phyloP scores from a whole-genome alignment of 2,329 filamentous ascomycete species.

The Aspergillus pseudoglaucus region DNA sequence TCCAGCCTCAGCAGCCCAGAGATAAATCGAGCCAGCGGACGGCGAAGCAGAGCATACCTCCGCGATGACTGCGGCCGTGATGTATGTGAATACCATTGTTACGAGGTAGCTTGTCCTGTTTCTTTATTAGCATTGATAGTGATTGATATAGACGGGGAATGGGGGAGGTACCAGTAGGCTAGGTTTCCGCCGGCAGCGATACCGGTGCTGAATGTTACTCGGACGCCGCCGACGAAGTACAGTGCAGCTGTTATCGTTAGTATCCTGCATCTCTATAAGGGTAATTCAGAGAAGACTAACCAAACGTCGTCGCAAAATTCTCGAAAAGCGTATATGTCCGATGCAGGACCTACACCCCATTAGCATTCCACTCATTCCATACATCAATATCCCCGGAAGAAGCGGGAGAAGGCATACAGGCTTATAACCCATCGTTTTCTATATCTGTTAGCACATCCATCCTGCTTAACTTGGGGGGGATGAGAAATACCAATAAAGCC shows the following conservation, averaged over 20 bases:
- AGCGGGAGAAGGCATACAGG: conserved; percentile 35
- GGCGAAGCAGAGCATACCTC: conserved; percentile 56
- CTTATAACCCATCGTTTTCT: conserved; percentile 50
- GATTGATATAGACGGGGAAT: not conserved
- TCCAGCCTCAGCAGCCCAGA: conserved; percentile 56
- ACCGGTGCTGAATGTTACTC: conserved; percentile 57
- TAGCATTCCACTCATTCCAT: conserved; percentile 10
- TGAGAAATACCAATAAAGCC: conserved; percentile 28
- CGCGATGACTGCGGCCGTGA: conserved; percentile 55
- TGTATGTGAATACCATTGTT: conserved; percentile 55
- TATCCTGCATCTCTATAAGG: not conserved
- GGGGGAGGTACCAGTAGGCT: conserved; percentile 48
- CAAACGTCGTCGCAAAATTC: conserved; percentile 55
- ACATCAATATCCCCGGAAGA: conserved; percentile 1
- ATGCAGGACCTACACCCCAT: conserved; percentile 45
- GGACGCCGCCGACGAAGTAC: conserved; percentile 56
- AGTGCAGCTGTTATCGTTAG: conserved; percentile 45
- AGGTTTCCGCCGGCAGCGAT: conserved; percentile 56
- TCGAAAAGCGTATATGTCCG: conserved; percentile 53
- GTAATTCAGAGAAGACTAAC: conserved; percentile 42
- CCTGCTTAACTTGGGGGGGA: not conserved
- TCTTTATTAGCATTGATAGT: not conserved
- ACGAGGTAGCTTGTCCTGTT: conserved; percentile 54
- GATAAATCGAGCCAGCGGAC: conserved; percentile 54
- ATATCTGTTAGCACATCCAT: conserved; percentile 15